Conservation (phyloP, 2,329 filamentous ascomycete genomes). For the Penicillium crustosum region DNA sequence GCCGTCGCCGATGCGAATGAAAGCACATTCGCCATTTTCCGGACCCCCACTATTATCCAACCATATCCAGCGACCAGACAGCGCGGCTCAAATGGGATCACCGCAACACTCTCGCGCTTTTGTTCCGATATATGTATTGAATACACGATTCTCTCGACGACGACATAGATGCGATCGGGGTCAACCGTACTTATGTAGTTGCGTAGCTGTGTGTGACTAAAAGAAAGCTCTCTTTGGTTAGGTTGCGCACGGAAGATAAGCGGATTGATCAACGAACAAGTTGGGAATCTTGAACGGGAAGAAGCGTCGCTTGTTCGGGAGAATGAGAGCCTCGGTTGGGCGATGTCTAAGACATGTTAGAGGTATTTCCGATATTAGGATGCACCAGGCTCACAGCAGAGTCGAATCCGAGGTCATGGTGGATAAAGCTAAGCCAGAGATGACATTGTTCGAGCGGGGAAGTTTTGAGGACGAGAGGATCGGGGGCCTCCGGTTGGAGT, state of each 20-base stretch:
- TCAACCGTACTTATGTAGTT: constrained; percentile 83
- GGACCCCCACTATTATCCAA: constrained; percentile 88
- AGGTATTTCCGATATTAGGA: neutral
- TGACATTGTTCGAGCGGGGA: constrained; percentile 34
- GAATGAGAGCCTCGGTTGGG: constrained; percentile 65
- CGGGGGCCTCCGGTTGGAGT: constrained; percentile 1
- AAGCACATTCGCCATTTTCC: constrained; percentile 81
- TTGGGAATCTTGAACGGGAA: constrained; percentile 67
- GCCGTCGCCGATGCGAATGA: constrained; percentile 61
- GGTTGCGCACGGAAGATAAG: constrained; percentile 2
- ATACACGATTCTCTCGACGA: constrained; percentile 72
- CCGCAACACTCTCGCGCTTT: constrained; percentile 71
- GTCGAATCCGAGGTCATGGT: constrained; percentile 46
- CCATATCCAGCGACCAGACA: constrained; percentile 84
- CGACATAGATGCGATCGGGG: constrained; percentile 79
- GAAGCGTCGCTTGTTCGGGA: constrained; percentile 61
- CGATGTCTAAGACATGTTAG: constrained; percentile 52
- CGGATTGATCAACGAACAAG: constrained; percentile 51
- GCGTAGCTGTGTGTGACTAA: constrained; percentile 60
- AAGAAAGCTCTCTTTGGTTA: constrained; percentile 11
- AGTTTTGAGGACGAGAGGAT: constrained; percentile 13
- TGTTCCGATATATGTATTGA: constrained; percentile 67
- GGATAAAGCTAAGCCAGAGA: constrained; percentile 29
- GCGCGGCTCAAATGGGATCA: constrained; percentile 70
- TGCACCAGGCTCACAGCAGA: constrained; percentile 34